These are phyloP conservation scores for Begonia masoniana DNA, from an alignment of 306 rosid species.

Conservation along the genomic window DNA sequence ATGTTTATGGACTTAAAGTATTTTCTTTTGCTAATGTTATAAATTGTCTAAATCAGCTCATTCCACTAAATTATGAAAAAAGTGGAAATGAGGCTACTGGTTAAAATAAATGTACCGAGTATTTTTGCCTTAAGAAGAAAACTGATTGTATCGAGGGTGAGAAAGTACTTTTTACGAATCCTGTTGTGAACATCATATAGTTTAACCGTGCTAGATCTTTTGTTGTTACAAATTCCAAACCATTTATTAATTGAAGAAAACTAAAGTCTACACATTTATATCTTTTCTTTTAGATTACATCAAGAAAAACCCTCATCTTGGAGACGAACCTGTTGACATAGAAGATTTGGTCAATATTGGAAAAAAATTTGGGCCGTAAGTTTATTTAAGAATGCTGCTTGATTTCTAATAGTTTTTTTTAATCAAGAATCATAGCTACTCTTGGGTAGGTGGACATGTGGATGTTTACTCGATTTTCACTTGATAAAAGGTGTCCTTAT, in stretches of 20 bases:
- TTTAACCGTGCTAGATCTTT: no score
- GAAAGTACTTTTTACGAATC: no score
- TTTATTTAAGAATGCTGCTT: constrained; percentile 15
- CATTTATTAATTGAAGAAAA: not conserved
- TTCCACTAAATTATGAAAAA: no score
- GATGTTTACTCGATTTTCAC: constrained; percentile 10
- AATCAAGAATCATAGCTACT: not conserved
- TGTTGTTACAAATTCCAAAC: no score
- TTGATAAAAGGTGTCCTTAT: constrained; percentile 75
- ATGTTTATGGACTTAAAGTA: no score
- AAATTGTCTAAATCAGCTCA: no score
- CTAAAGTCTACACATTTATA: constrained; percentile 14
- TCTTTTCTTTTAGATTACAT: constrained; percentile 46
- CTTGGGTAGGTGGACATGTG: constrained; percentile 16
- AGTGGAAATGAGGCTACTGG: no score
- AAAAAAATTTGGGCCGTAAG: constrained; percentile 70
- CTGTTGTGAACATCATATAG: no score
- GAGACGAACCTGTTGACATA: constrained; percentile 87
- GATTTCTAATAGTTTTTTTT: constrained; percentile 4
- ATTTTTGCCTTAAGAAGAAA: no score
- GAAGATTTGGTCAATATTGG: constrained; percentile 93
- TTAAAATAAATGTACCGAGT: no score
- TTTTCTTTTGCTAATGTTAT: no score
- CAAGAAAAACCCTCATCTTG: constrained; percentile 62
- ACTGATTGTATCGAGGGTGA: no score